These are phyloP conservation scores for Solanum chacoense DNA, from an alignment of 305 asterid genomes.

Conservation along the genomic window DNA sequence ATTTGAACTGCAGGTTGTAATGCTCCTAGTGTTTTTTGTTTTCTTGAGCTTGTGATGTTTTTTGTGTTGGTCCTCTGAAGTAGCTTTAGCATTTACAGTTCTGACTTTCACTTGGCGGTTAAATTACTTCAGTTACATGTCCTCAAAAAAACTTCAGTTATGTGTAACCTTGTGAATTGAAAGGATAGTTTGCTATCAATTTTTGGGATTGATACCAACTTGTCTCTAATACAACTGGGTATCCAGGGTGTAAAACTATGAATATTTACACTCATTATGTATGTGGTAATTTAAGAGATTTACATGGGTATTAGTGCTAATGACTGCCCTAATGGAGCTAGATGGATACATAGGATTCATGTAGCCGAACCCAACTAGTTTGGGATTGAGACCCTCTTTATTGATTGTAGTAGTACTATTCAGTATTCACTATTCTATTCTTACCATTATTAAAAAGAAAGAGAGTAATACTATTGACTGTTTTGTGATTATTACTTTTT, in stretches of 20 bases:
- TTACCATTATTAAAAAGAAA: background rate
- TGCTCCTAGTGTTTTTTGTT: background rate
- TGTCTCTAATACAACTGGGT: background rate
- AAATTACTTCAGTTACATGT: background rate
- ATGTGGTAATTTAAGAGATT: background rate
- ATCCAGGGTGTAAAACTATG: background rate
- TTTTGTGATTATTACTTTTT: background rate
- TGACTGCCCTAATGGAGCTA: background rate
- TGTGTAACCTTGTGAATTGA: background rate
- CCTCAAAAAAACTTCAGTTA: background rate
- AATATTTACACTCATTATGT: background rate
- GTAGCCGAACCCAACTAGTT: background rate
- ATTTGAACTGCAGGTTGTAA: background rate
- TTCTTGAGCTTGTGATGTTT: background rate
- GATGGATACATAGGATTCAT: background rate
- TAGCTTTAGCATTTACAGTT: background rate
- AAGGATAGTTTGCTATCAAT: background rate
- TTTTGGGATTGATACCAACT: background rate
- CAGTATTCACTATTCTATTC: background rate
- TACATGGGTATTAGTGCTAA: background rate
- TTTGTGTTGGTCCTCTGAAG: background rate
- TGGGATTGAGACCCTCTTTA: background rate
- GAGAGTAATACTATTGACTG: background rate
- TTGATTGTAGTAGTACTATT: background rate
- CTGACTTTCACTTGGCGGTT: background rate